phyloP scores from a whole-genome alignment of 2,329 filamentous ascomycete species.

The Domatiomyces globalis region DNA sequence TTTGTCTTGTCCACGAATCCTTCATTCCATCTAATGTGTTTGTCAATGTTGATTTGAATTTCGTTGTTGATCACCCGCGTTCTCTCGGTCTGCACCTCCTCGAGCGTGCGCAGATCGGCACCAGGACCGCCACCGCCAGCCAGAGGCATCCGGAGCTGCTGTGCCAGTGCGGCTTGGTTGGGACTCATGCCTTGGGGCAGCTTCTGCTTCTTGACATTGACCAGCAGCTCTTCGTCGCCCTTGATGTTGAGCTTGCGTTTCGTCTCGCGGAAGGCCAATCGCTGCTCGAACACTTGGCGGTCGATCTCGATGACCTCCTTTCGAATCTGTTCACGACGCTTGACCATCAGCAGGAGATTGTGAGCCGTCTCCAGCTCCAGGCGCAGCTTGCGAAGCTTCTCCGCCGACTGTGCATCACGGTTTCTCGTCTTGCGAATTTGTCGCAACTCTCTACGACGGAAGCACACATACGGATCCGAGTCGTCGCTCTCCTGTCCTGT shows the following conservation, averaged over 20 bases:
- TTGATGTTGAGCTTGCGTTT: constrained; percentile 84
- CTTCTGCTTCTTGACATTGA: constrained; percentile 79
- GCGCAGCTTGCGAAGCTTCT: constrained; percentile 83
- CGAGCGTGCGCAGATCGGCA: constrained; percentile 61
- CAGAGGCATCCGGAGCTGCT: constrained; percentile 54
- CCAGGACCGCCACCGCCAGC: constrained; percentile 56
- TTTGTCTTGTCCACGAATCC: constrained; percentile 79
- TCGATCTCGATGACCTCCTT: constrained; percentile 64
- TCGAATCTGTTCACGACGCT: constrained; percentile 65
- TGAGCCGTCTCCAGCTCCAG: constrained; percentile 83
- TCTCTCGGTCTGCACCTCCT: constrained; percentile 66
- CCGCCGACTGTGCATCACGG: constrained; percentile 82
- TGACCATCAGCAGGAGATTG: constrained; percentile 61
- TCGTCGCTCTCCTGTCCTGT: constrained; percentile 90
- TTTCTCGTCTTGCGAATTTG: constrained; percentile 90
- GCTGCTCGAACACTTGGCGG: constrained; percentile 66
- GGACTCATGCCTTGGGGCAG: constrained; percentile 46
- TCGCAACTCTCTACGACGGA: constrained; percentile 83
- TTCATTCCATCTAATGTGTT: constrained; percentile 84
- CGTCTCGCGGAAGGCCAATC: constrained; percentile 67
- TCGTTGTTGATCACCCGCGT: constrained; percentile 67
- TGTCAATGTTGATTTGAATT: constrained; percentile 73
- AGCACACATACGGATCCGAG: constrained; percentile 93
- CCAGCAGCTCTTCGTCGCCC: constrained; percentile 80
- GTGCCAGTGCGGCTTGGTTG: constrained; percentile 45